These are phyloP conservation scores for Solanum pimpinellifolium DNA, from an alignment of 257 asterid genomes.

Conservation along the genomic window DNA sequence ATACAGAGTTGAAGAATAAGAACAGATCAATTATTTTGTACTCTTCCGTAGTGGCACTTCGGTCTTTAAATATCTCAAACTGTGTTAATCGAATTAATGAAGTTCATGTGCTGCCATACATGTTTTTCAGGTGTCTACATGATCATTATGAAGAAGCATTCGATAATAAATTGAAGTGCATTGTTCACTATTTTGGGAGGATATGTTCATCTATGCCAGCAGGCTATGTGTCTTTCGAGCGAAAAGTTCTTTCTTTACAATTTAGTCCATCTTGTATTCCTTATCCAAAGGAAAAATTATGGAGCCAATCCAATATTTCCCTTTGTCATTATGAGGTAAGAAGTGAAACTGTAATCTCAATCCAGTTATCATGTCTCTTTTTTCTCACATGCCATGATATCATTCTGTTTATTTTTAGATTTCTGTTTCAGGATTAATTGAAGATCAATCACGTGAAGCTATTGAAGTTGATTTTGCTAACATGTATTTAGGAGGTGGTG, in stretches of 20 bases:
- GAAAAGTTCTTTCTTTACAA: constrained; percentile 56
- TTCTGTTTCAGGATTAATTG: constrained; percentile 49
- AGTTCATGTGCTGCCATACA: not conserved
- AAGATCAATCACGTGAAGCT: constrained; percentile 60
- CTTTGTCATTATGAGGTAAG: constrained; percentile 69
- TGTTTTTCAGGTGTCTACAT: constrained; percentile 46
- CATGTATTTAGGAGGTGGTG: constrained; percentile 86
- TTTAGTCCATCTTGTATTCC: constrained; percentile 18
- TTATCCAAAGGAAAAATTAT: constrained; percentile 42
- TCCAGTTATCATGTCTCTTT: not conserved
- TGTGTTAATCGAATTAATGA: not conserved
- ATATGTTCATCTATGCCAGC: constrained; percentile 42
- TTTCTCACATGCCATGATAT: not conserved
- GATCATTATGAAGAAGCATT: constrained; percentile 33
- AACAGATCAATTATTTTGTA: not conserved
- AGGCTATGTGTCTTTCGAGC: constrained; percentile 74
- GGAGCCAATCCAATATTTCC: constrained; percentile 50
- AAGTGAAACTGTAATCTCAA: not conserved
- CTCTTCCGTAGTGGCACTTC: not conserved
- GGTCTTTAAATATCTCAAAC: not conserved
- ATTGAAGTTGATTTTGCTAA: constrained; percentile 94
- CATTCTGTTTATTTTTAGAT: constrained; percentile 34
- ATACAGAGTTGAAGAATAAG: not conserved
- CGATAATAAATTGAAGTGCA: constrained; percentile 72
- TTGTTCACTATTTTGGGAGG: constrained; percentile 73